Conservation (phyloP, 805 yeast species). For the Suhomyces pyralidae region DNA sequence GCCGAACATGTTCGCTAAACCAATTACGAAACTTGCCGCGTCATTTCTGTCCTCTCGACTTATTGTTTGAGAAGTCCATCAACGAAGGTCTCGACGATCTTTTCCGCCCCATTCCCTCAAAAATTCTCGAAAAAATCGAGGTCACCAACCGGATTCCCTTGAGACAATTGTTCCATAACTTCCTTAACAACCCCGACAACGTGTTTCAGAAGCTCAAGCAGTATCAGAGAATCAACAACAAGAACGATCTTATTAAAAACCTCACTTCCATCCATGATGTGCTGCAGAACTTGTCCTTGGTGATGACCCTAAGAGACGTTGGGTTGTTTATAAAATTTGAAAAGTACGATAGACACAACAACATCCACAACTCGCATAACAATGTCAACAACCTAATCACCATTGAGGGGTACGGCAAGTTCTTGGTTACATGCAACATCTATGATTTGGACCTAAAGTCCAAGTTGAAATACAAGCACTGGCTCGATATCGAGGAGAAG, state of each 20-base stretch:
- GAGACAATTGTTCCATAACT: constrained; percentile 28
- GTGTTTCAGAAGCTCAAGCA: constrained; percentile 34
- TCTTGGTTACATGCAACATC: constrained; percentile 35
- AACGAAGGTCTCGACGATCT: constrained; percentile 34
- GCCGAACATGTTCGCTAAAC: constrained; percentile 59
- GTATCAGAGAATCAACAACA: constrained; percentile 32
- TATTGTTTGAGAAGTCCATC: constrained; percentile 32
- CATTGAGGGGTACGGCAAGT: constrained; percentile 23
- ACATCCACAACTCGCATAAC: constrained; percentile 29
- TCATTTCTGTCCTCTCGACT: constrained; percentile 48
- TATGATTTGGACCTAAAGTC: constrained; percentile 52
- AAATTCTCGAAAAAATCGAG: constrained; percentile 18
- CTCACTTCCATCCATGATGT: constrained; percentile 37
- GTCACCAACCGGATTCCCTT: constrained; percentile 31
- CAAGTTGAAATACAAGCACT: constrained; percentile 39
- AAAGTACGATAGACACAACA: constrained; percentile 23
- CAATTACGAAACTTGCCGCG: constrained; percentile 27
- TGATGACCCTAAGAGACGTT: constrained; percentile 58
- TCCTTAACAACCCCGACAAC: constrained; percentile 26
- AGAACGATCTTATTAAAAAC: constrained; percentile 30
- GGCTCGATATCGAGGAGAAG: constrained; percentile 43
- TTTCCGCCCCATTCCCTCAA: constrained; percentile 19
- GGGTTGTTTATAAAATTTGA: constrained; percentile 47
- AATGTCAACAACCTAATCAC: constrained; percentile 24
- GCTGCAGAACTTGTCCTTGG: constrained; percentile 35